Base-by-base conservation (phyloP, 805 yeast species). In the Metschnikowia dekortorum region DNA sequence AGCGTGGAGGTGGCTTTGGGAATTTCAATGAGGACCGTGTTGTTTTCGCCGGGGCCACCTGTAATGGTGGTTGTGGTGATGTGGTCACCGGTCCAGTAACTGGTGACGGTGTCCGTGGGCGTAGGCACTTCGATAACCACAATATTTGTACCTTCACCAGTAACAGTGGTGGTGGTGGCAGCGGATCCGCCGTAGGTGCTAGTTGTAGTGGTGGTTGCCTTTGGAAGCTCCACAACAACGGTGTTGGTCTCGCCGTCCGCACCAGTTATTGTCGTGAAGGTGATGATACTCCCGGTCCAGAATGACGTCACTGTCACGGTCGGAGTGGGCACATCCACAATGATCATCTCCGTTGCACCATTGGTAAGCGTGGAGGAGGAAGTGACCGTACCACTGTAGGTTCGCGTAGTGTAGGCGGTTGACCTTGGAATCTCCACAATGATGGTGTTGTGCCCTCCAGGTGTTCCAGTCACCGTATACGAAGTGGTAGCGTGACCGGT, bases 371-470 rank as follows among this genome's bases (percentile, higher is more conserved):
- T 44, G 16, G 46, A 46, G 13, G 44, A 37, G 6, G 49, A 31
- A n/a, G 53, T 49, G 29, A 56, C 47, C 9, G 59, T 33, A 29
- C 51, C 44, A 5, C 43, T 36, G 51, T 57, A 59, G 8, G 62
- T 53, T 30, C 40, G 31, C 1, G 64, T 58, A 9, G 33, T 39
- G 1, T 61, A 59, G 2, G 34, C 31, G 3, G 51, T 46, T 0
- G 61, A 58, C 44, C 46, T 52, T 8, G 65, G 64, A n/a, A 53
- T 53, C 3, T 57, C 53, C 2, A 61, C 56, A 4, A 54, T 28
- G 4, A 50, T 43, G 1, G 49, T 49, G 16, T 39, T 39, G 6
- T 52, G 39, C 8, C 38, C 34, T 5, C 58, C 55, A 8, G 43
- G 22, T 6, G 28, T 38, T 9, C 50, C 50, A 22, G 42, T 42